Base-by-base conservation (phyloP, 2,329 filamentous ascomycete genomes). In the Pseudogymnoascus sp. region DNA sequence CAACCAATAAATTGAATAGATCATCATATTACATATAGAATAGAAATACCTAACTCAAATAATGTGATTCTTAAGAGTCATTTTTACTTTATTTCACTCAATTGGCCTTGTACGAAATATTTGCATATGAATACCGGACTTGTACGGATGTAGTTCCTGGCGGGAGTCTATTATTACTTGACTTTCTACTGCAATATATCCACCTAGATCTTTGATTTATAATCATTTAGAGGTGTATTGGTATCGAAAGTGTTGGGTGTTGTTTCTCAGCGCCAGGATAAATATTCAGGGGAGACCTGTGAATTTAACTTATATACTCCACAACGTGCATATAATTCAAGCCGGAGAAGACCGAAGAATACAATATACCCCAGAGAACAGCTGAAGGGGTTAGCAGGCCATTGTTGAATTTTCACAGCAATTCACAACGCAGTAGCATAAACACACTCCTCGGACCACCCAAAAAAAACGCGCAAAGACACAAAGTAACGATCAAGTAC, bases 401-500 rank as follows among this genome's bases (percentile, higher is more conserved):
- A 31, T 17, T 13, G 0, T 31, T 33, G 7, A 33, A 19, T 11
- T 13, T 57, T 33, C 47, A 19, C n/a, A 15, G 15, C 33, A 38
- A 19, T 42, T 42, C 38, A 40, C 13, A 23, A 9, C 21, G 44
- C 23, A 17, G n/a, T 7, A 40, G 33, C 60, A 61, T 21, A 61
- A 44, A 44, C 21, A 47, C 26, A 31, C 9, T 8, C 31, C 36
- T 50, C 36, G 50, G 31, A 44, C 19, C 42, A 19, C 60, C 31
- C 8, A 8, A 44, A 47, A 44, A 62, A 47, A 44, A 62, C 60
- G 60, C 60, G 38, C 15, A 31, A 9, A 40, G 17, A 17, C 40
- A 28, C 40, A 23, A 28, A 44, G 40, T 31, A 62, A 44, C 60
- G 60, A 62, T 62, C 60, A 44, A 62, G 26, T 40, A 62, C 35